Base-by-base conservation (phyloP, 129 eudicot genomes). In the Erigeron canadensis region DNA sequence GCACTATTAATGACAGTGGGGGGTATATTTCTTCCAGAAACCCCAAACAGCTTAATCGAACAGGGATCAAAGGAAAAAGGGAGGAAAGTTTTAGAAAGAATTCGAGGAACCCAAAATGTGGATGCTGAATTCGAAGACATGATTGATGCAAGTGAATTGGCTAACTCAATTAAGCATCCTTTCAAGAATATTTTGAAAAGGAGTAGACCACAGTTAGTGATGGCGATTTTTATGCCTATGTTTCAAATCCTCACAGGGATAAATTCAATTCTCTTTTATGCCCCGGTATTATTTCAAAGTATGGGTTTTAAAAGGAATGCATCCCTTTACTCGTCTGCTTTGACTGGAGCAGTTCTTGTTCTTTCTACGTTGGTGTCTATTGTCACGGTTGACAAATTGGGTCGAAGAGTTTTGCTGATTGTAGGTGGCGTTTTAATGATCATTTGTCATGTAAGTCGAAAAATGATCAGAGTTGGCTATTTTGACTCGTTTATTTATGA, bases 211-310 rank as follows among this genome's bases (percentile, higher is more conserved):
- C 98, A 92, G 79, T 69, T 92, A 22, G 84, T 83, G 57, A 85
- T 92, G 96, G 98, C 96, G 7, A 81, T 92, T 39, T 86, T 42
- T 72, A 92, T 92, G 95, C 98, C 98, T 0, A 83, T 79, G 65
- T 92, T 86, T 57, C 98, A 92, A 69, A 89, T 88, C 34, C 91
- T 92, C 4, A 89, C 96, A 4, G 98, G 98, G 23, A 92, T 92
- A 46, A 89, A 92, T 74, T 81, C 89, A 0, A 86, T 92, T 40
- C 76, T 89, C 2, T 91, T 91, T 54, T 91, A 91, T 38, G 97
- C 98, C 0, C 98, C 96, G 0, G 88, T 92, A 11, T 63, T 92
- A 60, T 92, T 92, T 62, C 88, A 86, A 74, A 85, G 83, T 59
- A 86, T 89, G 89, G 96, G 96, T 13, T 89, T 92, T 43, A 80